Conservation (phyloP, 1,139 yeast species). For the Sugiyamaella japonica region DNA sequence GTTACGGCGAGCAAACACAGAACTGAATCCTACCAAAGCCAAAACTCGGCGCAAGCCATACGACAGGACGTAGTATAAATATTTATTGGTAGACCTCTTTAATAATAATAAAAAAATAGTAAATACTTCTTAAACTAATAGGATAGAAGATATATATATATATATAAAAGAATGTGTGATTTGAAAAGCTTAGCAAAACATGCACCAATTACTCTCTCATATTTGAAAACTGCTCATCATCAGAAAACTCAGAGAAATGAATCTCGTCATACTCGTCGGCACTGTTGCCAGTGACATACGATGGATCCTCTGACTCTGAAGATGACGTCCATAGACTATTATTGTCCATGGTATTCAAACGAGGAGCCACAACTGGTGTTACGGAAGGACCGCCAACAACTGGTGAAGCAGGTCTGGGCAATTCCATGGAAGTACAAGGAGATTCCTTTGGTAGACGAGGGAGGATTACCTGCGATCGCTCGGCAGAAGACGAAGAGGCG, state of each 20-base stretch:
- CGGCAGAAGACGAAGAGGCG: conserved; percentile 12
- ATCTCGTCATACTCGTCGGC: conserved; percentile 23
- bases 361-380: not conserved
- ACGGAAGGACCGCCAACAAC: not conserved
- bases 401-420: not conserved
- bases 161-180: not conserved
- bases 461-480: conserved; percentile 28
- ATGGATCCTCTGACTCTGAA: conserved; percentile 9
- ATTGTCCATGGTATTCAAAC: not conserved
- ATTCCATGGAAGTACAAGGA: conserved; percentile 19
- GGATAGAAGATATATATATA: not conserved
- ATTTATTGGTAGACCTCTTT: not conserved
- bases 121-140: not conserved
- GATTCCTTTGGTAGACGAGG: conserved; percentile 31
- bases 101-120: conserved; percentile 1
- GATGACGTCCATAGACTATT: not conserved
- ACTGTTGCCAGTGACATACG: conserved; percentile 5
- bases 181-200: not conserved
- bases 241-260: conserved; percentile 26
- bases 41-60: conserved; percentile 25
- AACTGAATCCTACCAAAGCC: conserved; percentile 40
- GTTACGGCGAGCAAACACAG: conserved; percentile 63
- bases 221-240: conserved; percentile 1
- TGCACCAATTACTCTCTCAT: conserved; percentile 1
- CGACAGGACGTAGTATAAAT: conserved; percentile 1